Evolutionary conservation across 768 basidiomycete species (phyloP).

Genomic region (Tubosaeta brunneosetosa): DNA sequence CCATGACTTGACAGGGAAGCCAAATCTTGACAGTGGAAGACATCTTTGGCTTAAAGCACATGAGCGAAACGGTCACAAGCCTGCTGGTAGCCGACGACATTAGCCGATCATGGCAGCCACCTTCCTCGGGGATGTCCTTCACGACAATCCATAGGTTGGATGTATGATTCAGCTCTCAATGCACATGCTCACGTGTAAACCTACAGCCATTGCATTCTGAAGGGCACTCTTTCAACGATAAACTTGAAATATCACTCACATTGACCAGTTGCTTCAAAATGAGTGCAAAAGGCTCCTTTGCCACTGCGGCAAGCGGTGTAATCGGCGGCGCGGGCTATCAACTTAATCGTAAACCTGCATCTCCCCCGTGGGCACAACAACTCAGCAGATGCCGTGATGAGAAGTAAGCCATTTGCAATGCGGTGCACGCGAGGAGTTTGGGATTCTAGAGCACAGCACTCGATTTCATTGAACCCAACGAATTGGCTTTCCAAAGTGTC

Average conservation of each 20-base stretch:
- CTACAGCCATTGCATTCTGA: not conserved
- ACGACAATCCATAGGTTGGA: not conserved
- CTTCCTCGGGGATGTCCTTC: no score
- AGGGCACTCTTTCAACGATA: not conserved
- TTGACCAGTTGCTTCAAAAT: not conserved
- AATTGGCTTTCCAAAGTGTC: no score
- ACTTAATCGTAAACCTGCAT: constrained; percentile 1
- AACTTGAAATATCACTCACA: constrained; percentile 1
- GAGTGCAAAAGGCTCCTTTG: constrained; percentile 5
- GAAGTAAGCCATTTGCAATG: not conserved
- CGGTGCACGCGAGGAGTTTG: not conserved
- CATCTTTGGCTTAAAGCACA: not conserved
- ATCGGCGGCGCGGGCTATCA: constrained; percentile 2
- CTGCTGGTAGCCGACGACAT: not conserved
- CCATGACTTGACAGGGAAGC: constrained; percentile 15
- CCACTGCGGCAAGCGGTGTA: not conserved
- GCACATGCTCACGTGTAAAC: not conserved
- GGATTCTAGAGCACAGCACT: not conserved
- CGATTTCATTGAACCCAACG: no score
- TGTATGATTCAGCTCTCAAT: not conserved
- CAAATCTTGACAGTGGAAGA: constrained; percentile 6
- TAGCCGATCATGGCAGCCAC: not conserved
- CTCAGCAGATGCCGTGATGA: not conserved
- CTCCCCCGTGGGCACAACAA: not conserved
- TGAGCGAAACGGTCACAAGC: not conserved